phyloP scores from a whole-genome alignment of 106 monocot genomes.

The Xerophyta viscosa region DNA sequence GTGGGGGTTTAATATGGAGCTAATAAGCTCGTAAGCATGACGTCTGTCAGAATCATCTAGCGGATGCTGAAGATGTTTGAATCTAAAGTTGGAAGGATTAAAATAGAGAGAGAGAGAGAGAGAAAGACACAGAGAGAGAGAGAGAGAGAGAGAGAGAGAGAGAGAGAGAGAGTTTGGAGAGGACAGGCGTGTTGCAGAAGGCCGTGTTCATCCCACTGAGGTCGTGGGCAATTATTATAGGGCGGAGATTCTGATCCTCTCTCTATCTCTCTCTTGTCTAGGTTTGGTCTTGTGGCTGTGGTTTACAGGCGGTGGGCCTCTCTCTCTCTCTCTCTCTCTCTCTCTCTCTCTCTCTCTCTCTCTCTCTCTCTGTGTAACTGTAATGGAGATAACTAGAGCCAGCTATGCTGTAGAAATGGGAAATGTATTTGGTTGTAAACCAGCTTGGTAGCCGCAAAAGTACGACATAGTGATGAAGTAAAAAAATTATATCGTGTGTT shows the following conservation, averaged over 20 bases:
- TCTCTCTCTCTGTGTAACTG: too few relatives aligned
- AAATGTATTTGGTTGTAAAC: too few relatives aligned
- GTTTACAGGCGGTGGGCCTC: conserved; percentile 11
- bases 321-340: background rate
- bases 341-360: too few relatives aligned
- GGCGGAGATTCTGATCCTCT: too few relatives aligned
- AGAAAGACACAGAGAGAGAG: too few relatives aligned
- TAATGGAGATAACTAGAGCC: background rate
- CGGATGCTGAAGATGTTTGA: background rate
- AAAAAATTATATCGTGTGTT: too few relatives aligned
- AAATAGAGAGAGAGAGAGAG: background rate
- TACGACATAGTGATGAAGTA: too few relatives aligned
- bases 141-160: background rate
- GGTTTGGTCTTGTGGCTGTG: background rate
- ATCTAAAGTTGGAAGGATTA: background rate
- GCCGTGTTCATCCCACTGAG: conserved; percentile 22
- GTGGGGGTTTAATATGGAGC: background rate
- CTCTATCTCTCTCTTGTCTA: too few relatives aligned
- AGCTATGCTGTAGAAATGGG: too few relatives aligned
- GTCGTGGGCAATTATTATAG: too few relatives aligned
- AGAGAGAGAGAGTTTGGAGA: too few relatives aligned
- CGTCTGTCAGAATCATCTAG: background rate
- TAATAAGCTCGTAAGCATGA: background rate
- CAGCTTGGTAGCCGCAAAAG: too few relatives aligned
- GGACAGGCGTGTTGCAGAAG: conserved; percentile 1